phyloP scores from a whole-genome alignment of 257 asterid genomes.

The Sherardia arvensis region DNA sequence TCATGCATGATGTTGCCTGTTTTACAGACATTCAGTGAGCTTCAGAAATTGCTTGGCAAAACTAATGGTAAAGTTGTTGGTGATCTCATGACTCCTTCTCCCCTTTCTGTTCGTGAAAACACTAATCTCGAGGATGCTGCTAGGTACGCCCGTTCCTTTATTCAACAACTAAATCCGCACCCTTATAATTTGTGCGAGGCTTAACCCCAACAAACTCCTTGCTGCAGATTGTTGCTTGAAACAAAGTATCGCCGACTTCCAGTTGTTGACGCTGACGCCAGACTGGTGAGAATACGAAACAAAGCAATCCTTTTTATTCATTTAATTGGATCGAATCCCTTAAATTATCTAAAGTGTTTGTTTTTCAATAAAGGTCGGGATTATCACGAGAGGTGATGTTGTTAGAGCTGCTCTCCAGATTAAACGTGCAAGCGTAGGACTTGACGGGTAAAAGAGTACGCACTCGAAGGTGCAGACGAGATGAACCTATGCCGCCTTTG shows the following conservation, averaged over 20 bases:
- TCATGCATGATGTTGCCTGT: background rate
- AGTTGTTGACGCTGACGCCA: slow-evolving; percentile 74
- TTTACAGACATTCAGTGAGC: slow-evolving; percentile 65
- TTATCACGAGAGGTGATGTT: slow-evolving; percentile 82
- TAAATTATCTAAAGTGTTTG: slow-evolving; percentile 1
- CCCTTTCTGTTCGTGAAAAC: slow-evolving; percentile 62
- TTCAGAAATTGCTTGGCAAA: slow-evolving; percentile 70
- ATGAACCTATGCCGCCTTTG: background rate
- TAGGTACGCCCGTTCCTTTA: slow-evolving; percentile 30
- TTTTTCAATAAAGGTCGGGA: slow-evolving; percentile 50
- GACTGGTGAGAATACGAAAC: slow-evolving; percentile 48
- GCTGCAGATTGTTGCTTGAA: slow-evolving; percentile 59
- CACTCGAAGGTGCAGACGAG: too few relatives aligned
- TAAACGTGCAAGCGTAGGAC: slow-evolving; percentile 35
- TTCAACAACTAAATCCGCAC: too few relatives aligned
- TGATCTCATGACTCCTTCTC: slow-evolving; percentile 74
- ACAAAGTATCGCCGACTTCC: slow-evolving; percentile 86
- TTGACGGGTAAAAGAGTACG: slow-evolving; percentile 6
- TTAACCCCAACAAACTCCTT: background rate
- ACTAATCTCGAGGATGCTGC: slow-evolving; percentile 89
- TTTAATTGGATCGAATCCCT: background rate
- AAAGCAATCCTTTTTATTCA: background rate
- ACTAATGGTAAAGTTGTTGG: slow-evolving; percentile 83
- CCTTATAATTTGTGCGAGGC: background rate
- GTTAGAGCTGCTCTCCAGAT: slow-evolving; percentile 86